phyloP scores from a whole-genome alignment of 2,329 filamentous ascomycete species.

The Didymella pomorum region DNA sequence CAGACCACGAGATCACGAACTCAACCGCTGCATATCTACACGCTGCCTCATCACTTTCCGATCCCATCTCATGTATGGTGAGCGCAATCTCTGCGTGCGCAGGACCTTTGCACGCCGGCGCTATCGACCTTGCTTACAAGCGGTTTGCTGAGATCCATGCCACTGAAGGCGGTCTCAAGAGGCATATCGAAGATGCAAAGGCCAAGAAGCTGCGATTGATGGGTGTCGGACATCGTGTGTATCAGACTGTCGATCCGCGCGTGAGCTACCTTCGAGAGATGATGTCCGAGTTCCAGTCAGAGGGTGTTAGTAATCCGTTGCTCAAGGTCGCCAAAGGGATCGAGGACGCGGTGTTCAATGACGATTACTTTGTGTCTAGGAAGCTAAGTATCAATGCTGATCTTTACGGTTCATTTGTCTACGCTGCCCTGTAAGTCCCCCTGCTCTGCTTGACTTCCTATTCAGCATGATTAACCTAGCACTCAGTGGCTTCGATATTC shows the following conservation, averaged over 20 bases:
- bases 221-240: background rate
- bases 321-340: too few relatives aligned
- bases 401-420: too few relatives aligned
- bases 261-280: background rate
- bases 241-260: background rate
- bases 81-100: background rate
- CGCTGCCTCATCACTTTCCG: too few relatives aligned
- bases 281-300: background rate
- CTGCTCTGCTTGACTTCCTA: background rate
- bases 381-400: too few relatives aligned
- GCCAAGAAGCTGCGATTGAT: background rate
- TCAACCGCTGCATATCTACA: too few relatives aligned
- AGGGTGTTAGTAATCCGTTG: too few relatives aligned
- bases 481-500: background rate
- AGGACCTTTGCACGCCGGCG: conserved; percentile 2
- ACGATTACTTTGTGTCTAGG: too few relatives aligned
- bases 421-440: too few relatives aligned
- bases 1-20: too few relatives aligned
- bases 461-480: background rate
- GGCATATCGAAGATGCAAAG: background rate
- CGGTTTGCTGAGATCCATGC: background rate
- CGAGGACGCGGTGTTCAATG: too few relatives aligned
- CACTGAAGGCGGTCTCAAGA: background rate
- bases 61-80: too few relatives aligned
- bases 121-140: conserved; percentile 4